These are phyloP conservation scores for Madurella mycetomatis DNA, from an alignment of 2,329 filamentous ascomycete genomes.

Conservation along the genomic window DNA sequence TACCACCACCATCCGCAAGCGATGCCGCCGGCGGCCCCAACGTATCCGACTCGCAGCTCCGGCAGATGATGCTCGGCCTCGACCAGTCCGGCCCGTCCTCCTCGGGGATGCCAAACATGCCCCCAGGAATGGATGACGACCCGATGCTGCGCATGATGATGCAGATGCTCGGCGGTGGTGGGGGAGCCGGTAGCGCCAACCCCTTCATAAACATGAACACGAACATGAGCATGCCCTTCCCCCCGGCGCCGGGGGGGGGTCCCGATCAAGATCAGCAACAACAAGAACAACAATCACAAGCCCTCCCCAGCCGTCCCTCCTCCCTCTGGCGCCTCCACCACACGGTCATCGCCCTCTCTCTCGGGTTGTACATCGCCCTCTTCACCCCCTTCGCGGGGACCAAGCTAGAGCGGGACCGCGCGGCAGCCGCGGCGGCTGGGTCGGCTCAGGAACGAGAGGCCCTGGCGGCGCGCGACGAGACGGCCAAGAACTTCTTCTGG, in stretches of 20 bases:
- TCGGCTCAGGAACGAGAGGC: constrained; percentile 3
- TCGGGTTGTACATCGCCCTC: constrained; percentile 67
- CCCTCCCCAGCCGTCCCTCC: constrained; percentile 35
- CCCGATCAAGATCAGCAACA: constrained; percentile 28
- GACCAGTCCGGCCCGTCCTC: constrained; percentile 33
- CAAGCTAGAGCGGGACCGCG: constrained; percentile 49
- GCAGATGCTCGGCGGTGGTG: constrained; percentile 58
- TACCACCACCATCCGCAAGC: constrained; percentile 26
- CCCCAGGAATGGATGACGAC: constrained; percentile 41
- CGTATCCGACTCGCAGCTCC: constrained; percentile 55
- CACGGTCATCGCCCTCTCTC: constrained; percentile 63
- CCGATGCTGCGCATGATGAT: constrained; percentile 72
- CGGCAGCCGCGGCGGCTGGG: constrained; percentile 13
- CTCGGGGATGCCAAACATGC: constrained; percentile 6
- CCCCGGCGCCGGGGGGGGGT: background rate
- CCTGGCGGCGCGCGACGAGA: constrained; percentile 5
- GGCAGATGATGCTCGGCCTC: constrained; percentile 61
- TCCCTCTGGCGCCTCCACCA: constrained; percentile 70
- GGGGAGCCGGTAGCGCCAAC: constrained; percentile 29
- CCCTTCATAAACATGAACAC: constrained; percentile 28
- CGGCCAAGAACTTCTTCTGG: constrained; percentile 60
- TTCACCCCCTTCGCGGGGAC: constrained; percentile 66
- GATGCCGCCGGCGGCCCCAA: constrained; percentile 26
- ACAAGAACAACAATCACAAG: constrained; percentile 22
- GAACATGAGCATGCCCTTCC: constrained; percentile 25